Evolutionary conservation across 768 basidiomycete species (phyloP).

Genomic region (Tephrocybe sp.): DNA sequence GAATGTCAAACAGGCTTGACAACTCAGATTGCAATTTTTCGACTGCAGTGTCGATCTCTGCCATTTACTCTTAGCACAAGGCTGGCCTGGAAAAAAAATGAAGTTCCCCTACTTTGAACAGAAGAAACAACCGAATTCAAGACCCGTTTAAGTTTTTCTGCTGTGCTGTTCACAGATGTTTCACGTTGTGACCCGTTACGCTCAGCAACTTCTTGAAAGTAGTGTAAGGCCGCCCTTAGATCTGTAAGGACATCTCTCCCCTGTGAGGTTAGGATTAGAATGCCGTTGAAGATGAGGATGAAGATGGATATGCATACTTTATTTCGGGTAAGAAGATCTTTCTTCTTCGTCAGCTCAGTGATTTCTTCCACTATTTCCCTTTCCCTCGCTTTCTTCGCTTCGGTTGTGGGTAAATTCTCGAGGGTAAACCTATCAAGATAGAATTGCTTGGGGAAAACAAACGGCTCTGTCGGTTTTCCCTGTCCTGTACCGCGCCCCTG

Average conservation of each 20-base stretch:
- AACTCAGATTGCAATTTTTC: conserved; percentile 41
- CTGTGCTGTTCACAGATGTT: conserved; percentile 38
- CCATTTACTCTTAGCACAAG: neutral
- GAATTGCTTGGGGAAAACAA: conserved; percentile 61
- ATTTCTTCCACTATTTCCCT: conserved; percentile 46
- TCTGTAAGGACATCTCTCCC: conserved; percentile 57
- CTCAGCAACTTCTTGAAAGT: conserved; percentile 67
- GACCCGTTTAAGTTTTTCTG: conserved; percentile 49
- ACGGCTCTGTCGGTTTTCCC: conserved; percentile 34
- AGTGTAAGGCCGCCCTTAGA: conserved; percentile 59
- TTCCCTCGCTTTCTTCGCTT: conserved; percentile 33
- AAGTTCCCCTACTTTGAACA: conserved; percentile 43
- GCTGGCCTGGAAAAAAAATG: neutral
- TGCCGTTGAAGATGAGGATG: neutral
- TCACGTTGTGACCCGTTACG: conserved; percentile 46
- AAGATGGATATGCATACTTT: conserved; percentile 43
- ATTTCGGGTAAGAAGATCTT: conserved; percentile 44
- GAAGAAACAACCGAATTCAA: conserved; percentile 50
- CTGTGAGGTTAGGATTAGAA: conserved; percentile 27
- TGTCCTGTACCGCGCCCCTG: conserved; percentile 12
- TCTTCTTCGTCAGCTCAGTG: conserved; percentile 40
- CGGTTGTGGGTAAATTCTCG: conserved; percentile 47
- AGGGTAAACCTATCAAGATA: conserved; percentile 73
- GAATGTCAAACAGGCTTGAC: conserved; percentile 51
- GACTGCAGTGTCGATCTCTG: conserved; percentile 55